Base-by-base conservation (phyloP, 1,139 yeast species). In the Zhuliangozyma blackwelliae region DNA sequence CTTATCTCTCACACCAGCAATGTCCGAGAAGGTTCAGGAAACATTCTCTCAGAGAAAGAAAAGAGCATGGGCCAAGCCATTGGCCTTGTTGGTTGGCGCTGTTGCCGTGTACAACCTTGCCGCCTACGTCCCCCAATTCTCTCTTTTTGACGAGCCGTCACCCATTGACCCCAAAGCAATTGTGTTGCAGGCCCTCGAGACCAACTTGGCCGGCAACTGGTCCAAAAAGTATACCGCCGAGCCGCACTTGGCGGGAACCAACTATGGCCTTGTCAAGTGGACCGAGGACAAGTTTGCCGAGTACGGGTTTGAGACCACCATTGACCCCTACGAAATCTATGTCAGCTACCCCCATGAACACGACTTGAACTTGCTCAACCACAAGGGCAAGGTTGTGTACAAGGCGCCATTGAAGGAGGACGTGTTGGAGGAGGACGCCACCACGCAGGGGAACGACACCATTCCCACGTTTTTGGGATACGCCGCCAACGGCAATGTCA, bases 191-290 rank as follows among this genome's bases (percentile, higher is more conserved):
- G 59, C 75, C 1, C 57, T 77, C 33, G 59, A 65, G 27, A 58
- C 66, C n/a, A 78, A 78, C 48, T 53, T 59, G 23, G 82, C 82
- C 2, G 61, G 68, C 1, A 61, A 75, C 36, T 77, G 83, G 83
- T 63, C 75, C 3, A 49, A 67, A 40, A 64, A 58, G 26, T 83
- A 80, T 50, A 78, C 88, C 5, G 51, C 69, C 10, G 76, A 72
- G 35, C 75, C 84, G 2, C 95, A 85, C 54, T 63, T 85, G 41
- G 88, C 92, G 1, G 95, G 95, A 8, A 75, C 81, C 28, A 81
- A 80, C 51, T 60, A 64, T 38, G 77, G 65, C 10, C 63, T 83
- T 42, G 92, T 79, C 12, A 67, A 82, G 36, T 86, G 82, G 75
- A 83, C 94, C 7, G 63, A 65, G 30, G 61, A 63, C 6, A 78